Conservation (phyloP, 495 filamentous ascomycete species). For the Penicillium longicatenatum region DNA sequence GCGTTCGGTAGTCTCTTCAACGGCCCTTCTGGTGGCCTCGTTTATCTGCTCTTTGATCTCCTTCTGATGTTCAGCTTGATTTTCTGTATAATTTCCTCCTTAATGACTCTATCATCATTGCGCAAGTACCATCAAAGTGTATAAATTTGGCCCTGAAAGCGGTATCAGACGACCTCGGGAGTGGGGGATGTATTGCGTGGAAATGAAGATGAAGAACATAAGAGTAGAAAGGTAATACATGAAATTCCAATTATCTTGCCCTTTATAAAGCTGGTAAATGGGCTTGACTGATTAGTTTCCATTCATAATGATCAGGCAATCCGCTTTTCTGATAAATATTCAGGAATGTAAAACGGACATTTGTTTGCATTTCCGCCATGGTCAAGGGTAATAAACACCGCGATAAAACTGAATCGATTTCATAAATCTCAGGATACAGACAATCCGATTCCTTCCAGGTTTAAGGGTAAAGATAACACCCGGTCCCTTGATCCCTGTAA, state of each 20-base stretch:
- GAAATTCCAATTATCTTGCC: background rate
- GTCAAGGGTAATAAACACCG: background rate
- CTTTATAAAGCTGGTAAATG: background rate
- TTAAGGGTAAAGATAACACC: constrained; percentile 31
- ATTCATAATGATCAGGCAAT: background rate
- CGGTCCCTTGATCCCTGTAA: constrained; percentile 33
- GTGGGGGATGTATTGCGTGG: background rate
- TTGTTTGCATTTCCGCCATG: background rate
- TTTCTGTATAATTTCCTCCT: background rate
- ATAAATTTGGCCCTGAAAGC: background rate
- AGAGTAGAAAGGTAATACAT: background rate
- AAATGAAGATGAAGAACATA: background rate
- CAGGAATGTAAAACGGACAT: background rate
- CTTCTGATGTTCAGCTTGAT: background rate
- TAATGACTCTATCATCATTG: background rate
- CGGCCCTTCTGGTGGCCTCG: background rate
- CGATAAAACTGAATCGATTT: background rate
- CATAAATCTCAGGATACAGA: constrained; percentile 10
- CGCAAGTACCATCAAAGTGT: no score
- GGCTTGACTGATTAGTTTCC: background rate
- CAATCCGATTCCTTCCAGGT: constrained; percentile 26
- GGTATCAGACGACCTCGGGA: no score
- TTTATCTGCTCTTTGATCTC: background rate
- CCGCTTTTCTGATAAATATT: background rate
- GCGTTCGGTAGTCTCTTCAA: no score